Conservation (phyloP, 768 basidiomycete genomes). For the Coprinopsis sp. region DNA sequence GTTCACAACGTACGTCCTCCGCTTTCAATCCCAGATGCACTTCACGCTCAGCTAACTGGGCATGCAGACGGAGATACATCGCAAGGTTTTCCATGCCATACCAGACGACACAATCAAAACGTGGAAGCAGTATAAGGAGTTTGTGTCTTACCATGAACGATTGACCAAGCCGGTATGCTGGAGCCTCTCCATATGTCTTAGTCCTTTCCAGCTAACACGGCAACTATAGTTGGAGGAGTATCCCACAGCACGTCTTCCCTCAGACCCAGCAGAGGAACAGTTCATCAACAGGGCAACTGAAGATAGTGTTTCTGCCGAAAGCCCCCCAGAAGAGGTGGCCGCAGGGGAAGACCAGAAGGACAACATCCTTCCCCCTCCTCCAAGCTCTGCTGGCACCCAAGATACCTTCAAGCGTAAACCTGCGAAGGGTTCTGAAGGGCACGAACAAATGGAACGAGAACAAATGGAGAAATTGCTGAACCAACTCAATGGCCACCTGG, state of each 20-base stretch:
- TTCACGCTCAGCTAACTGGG: constrained; percentile 13
- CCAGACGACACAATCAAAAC: constrained; percentile 92
- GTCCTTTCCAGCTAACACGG: not conserved
- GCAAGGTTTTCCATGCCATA: constrained; percentile 90
- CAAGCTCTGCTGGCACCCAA: constrained; percentile 7
- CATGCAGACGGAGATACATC: constrained; percentile 85
- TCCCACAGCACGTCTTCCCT: constrained; percentile 51
- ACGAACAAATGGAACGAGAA: constrained; percentile 77
- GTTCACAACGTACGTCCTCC: constrained; percentile 71
- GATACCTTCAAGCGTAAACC: constrained; percentile 31
- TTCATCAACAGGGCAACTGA: no score
- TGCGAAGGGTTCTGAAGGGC: constrained; percentile 57
- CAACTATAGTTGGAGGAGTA: no score
- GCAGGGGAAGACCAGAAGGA: constrained; percentile 25
- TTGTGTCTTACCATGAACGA: constrained; percentile 69
- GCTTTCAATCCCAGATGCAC: not conserved
- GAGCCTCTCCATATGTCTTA: not conserved
- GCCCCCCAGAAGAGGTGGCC: no score
- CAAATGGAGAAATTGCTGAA: constrained; percentile 84
- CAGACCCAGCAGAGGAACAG: constrained; percentile 53
- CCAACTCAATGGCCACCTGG: constrained; percentile 81
- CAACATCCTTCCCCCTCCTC: no score
- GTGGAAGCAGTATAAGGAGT: constrained; percentile 95
- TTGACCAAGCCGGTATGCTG: constrained; percentile 59
- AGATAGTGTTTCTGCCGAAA: no score